A percentile compares a stretch with the other conserved stretches of the same genome.
phyloP scores from a whole-genome alignment of 2,329 filamentous ascomycete genomes.

The Diplodia mutila region DNA sequence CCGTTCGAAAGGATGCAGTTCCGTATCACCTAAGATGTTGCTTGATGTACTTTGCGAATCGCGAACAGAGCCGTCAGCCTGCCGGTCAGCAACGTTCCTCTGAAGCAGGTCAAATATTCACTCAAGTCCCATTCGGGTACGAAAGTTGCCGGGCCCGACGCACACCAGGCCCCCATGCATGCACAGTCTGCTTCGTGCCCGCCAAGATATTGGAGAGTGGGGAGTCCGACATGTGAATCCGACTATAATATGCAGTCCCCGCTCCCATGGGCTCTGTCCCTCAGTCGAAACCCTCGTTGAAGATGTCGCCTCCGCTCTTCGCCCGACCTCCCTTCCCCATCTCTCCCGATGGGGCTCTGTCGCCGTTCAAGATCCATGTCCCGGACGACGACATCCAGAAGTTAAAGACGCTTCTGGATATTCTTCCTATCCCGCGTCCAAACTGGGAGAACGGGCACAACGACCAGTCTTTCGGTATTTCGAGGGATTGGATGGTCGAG shows the following conservation, averaged over 20 bases:
- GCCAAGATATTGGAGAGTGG: neutral
- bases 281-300: neutral
- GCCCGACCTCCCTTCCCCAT: neutral
- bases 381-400: conserved; percentile 36
- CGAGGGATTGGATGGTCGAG: conserved; percentile 36
- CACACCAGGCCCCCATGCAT: neutral
- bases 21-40: neutral
- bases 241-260: neutral
- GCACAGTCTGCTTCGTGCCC: neutral
- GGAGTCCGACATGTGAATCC: neutral
- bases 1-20: neutral
- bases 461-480: conserved; percentile 36
- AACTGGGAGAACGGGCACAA: conserved; percentile 34
- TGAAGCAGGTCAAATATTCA: neutral
- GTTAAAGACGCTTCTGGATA: conserved; percentile 35
- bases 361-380: conserved; percentile 3
- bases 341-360: neutral
- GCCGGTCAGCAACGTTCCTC: neutral
- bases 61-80: neutral
- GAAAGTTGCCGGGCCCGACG: neutral
- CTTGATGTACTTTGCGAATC: neutral
- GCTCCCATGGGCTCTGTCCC: neutral
- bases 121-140: neutral
- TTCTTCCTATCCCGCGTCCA: conserved; percentile 39
- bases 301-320: conserved; percentile 8